These are phyloP conservation scores for Cornus suecica DNA, from an alignment of 148 eudicot species.

Conservation along the genomic window DNA sequence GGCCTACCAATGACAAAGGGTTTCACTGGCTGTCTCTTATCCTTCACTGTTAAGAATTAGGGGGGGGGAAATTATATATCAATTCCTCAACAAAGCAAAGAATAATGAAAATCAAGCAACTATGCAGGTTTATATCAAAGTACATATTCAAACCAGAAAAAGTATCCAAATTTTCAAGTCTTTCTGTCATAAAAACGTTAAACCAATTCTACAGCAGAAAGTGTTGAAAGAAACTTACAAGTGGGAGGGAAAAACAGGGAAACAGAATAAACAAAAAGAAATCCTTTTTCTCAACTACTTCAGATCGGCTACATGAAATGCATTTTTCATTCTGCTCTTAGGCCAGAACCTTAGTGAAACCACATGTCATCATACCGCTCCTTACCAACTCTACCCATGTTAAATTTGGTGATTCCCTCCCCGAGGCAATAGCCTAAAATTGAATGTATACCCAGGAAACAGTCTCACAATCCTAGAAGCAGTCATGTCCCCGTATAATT, in stretches of 20 bases:
- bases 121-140: background rate
- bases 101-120: background rate
- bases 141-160: background rate
- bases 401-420: too few species aligned
- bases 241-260: background rate
- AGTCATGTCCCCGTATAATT: background rate
- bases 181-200: background rate
- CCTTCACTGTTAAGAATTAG: slow-evolving; percentile 40
- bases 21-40: slow-evolving; percentile 51
- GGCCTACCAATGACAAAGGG: slow-evolving; percentile 76
- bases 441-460: too few species aligned
- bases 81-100: background rate
- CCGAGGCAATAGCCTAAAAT: too few species aligned
- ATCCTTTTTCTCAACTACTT: too few species aligned
- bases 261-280: too few species aligned
- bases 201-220: background rate
- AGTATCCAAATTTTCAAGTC: background rate
- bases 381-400: too few species aligned
- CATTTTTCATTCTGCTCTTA: too few species aligned
- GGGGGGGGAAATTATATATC: background rate
- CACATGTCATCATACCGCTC: too few species aligned
- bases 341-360: too few species aligned
- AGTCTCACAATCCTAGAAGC: background rate
- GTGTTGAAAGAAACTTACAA: background rate
- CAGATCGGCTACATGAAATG: too few species aligned